Evolutionary conservation across 768 basidiomycete species (phyloP).

Genomic region (Rhodotorula kratochvilovae): DNA sequence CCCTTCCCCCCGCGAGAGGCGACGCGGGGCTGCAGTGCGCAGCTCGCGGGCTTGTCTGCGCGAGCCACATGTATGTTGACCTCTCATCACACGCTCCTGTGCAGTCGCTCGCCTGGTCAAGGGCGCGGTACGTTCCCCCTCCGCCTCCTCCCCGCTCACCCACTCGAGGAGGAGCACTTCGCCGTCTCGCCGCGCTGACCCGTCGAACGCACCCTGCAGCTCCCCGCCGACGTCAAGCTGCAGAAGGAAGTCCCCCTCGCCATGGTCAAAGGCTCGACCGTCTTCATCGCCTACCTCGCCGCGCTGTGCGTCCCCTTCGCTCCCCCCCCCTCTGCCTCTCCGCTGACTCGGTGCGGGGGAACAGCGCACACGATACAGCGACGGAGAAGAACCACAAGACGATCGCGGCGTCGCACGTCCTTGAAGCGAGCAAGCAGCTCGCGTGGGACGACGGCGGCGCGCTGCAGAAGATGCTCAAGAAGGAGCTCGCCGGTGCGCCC

Average conservation of each 20-base stretch:
- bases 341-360: too few relatives aligned
- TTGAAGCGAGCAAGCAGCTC: conserved; percentile 40
- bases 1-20: background rate
- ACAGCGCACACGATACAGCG: conserved; percentile 41
- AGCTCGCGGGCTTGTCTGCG: background rate
- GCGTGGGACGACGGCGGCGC: conserved; percentile 41
- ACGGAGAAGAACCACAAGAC: conserved; percentile 37
- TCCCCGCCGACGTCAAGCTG: conserved; percentile 77
- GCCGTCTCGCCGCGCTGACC: background rate
- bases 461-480: conserved; percentile 27
- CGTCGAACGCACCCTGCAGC: conserved; percentile 51
- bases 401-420: conserved; percentile 40
- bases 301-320: conserved; percentile 44
- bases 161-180: background rate
- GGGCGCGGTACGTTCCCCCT: conserved; percentile 1
- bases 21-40: background rate
- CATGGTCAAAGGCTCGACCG: conserved; percentile 79
- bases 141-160: background rate
- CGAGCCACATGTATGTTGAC: background rate
- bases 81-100: background rate
- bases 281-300: conserved; percentile 94
- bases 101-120: conserved; percentile 25
- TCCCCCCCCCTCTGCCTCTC: background rate
- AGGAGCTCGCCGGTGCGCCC: conserved; percentile 36
- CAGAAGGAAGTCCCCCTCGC: conserved; percentile 85